Percentiles rank a stretch among this genome's conserved stretches.
Conservation (phyloP, 2,329 filamentous ascomycete species). For the Ceratocystis harringtonii region DNA sequence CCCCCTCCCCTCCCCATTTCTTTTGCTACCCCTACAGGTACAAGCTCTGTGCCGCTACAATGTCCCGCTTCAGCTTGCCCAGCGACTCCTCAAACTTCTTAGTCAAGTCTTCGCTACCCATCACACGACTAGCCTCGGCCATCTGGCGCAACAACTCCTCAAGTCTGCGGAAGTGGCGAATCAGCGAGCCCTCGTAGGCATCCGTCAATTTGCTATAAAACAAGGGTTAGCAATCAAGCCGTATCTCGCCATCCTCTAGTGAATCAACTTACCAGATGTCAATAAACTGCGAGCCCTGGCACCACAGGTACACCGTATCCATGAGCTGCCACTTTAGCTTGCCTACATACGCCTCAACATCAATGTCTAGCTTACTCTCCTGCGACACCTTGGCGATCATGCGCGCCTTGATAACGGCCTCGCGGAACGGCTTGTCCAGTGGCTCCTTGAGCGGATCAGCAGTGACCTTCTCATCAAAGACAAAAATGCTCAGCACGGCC, state of each 20-base stretch:
- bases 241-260: neutral
- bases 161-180: constrained; percentile 85
- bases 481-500: constrained; percentile 78
- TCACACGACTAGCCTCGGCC: constrained; percentile 89
- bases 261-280: constrained; percentile 69
- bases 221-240: constrained; percentile 19
- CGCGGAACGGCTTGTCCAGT: constrained; percentile 67
- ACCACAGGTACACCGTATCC: constrained; percentile 90
- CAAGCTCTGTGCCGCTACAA: constrained; percentile 86
- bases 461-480: constrained; percentile 92
- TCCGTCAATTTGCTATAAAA: constrained; percentile 85
- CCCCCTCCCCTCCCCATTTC: neutral
- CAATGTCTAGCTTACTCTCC: constrained; percentile 86
- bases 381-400: constrained; percentile 85
- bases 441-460: constrained; percentile 66
- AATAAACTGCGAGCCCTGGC: constrained; percentile 74
- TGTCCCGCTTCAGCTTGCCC: constrained; percentile 75
- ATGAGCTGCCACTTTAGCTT: constrained; percentile 90
- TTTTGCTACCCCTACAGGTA: constrained; percentile 49
- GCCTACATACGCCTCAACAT: constrained; percentile 84
- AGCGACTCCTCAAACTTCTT: constrained; percentile 82
- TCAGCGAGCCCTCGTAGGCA: constrained; percentile 90
- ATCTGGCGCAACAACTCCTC: constrained; percentile 92
- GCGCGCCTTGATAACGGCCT: constrained; percentile 75
- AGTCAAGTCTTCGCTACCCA: constrained; percentile 90